A percentile compares a stretch with the other conserved stretches of the same genome.
phyloP scores from a whole-genome alignment of 192 early-diverging fungal species.

The Backusella sp. region DNA sequence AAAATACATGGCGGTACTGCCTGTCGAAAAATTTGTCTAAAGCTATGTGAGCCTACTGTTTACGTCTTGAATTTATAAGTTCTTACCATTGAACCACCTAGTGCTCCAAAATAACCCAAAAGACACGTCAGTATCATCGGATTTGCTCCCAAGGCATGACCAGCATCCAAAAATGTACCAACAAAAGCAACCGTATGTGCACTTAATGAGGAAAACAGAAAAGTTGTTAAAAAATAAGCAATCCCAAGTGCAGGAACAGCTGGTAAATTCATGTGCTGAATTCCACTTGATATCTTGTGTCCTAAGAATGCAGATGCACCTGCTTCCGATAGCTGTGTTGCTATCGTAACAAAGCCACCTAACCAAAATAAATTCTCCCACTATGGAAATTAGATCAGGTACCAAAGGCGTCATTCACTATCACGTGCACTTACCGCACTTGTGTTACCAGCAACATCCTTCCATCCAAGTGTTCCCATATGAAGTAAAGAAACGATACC shows the following conservation, averaged over 20 bases:
- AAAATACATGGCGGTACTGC: conserved; percentile 57
- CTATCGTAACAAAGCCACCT: conserved; percentile 74
- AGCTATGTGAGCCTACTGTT: not conserved
- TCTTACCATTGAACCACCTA: conserved; percentile 58
- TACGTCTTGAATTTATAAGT: not conserved
- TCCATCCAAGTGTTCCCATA: conserved; percentile 63
- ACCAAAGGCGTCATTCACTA: not conserved
- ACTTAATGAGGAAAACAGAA: conserved; percentile 72
- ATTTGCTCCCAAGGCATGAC: conserved; percentile 54
- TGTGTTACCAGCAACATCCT: conserved; percentile 60
- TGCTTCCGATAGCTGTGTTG: conserved; percentile 67
- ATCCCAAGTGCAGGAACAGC: conserved; percentile 47
- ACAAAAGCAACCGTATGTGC: conserved; percentile 71
- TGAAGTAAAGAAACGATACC: conserved; percentile 58
- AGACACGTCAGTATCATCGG: conserved; percentile 54
- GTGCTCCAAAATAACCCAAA: conserved; percentile 62
- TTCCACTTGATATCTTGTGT: conserved; percentile 42
- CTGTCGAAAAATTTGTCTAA: conserved; percentile 41
- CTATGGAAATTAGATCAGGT: conserved; percentile 16
- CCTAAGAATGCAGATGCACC: conserved; percentile 72
- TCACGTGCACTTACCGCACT: conserved; percentile 46
- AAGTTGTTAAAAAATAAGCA: conserved; percentile 70
- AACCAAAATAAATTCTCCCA: conserved; percentile 88
- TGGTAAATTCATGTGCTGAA: conserved; percentile 34
- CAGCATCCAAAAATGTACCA: conserved; percentile 74